Conservation (phyloP, 139 green algal species). For the Chlorella vulgaris region DNA sequence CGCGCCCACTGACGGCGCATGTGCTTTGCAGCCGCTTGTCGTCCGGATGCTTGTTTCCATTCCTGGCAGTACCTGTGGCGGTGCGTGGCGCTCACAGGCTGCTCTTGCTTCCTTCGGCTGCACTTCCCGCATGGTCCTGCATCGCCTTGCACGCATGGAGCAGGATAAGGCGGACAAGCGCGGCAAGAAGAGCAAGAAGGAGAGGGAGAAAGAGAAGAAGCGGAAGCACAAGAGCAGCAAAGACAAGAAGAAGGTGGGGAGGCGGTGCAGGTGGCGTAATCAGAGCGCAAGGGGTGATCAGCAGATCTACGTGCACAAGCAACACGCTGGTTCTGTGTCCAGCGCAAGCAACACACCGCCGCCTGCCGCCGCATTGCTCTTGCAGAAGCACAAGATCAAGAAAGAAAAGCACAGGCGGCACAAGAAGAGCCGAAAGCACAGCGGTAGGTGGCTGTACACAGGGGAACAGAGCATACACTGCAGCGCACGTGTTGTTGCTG, state of each 20-base stretch:
- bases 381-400: slow-evolving; percentile 12
- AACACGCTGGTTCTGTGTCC: too few species aligned
- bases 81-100: slow-evolving; percentile 2
- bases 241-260: slow-evolving; percentile 4
- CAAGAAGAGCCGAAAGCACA: slow-evolving; percentile 30
- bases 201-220: slow-evolving; percentile 22
- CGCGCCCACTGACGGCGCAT: neutral
- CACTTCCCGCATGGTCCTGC: slow-evolving; percentile 13
- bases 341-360: too few species aligned
- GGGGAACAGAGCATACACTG: too few species aligned
- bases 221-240: slow-evolving; percentile 8
- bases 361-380: neutral
- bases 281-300: too few species aligned
- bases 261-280: too few species aligned
- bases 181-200: neutral
- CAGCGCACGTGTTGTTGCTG: too few species aligned
- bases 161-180: neutral
- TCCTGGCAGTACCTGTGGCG: neutral
- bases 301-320: neutral
- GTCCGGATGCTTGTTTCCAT: neutral
- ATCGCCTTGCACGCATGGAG: neutral
- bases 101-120: slow-evolving; percentile 1
- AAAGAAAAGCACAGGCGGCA: slow-evolving; percentile 9
- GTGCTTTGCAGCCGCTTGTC: too few species aligned
- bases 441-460: neutral